Evolutionary conservation across 306 rosid genomes (phyloP).

Genomic region (Betula pendula): DNA sequence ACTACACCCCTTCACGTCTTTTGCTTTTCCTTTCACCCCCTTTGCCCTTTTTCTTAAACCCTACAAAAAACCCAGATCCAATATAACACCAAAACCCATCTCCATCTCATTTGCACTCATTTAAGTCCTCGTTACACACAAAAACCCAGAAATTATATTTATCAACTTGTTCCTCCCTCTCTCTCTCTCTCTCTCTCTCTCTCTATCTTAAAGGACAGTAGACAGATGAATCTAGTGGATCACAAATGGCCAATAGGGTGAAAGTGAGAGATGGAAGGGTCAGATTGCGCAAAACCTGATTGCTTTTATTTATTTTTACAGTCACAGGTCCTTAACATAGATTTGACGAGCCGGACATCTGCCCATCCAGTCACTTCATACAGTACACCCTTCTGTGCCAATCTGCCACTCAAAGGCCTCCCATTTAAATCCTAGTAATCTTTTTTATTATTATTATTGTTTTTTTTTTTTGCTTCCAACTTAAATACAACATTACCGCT

Average conservation of each 20-base stretch:
- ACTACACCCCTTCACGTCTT: conserved; percentile 40
- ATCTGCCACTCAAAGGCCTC: conserved; percentile 38
- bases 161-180: not conserved
- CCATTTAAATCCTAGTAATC: conserved; percentile 29
- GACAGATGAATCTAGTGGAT: conserved; percentile 41
- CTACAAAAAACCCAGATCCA: conserved; percentile 43
- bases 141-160: conserved; percentile 24
- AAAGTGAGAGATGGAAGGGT: too few species aligned
- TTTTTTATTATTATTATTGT: not conserved
- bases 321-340: conserved; percentile 46
- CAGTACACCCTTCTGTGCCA: conserved; percentile 57
- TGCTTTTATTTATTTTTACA: conserved; percentile 22
- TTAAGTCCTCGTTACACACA: conserved; percentile 2
- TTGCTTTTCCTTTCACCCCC: conserved; percentile 20
- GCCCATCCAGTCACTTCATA: conserved; percentile 73
- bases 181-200: not conserved
- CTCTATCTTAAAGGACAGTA: conserved; percentile 14
- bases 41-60: conserved; percentile 33
- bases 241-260: conserved; percentile 24
- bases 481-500: conserved; percentile 27
- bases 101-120: not conserved
- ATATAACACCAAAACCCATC: not conserved
- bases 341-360: conserved; percentile 72
- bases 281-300: conserved; percentile 38
- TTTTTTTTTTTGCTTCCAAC: not conserved